Base-by-base conservation (phyloP, 139 green algal genomes). In the Chlamydomonas incerta region DNA sequence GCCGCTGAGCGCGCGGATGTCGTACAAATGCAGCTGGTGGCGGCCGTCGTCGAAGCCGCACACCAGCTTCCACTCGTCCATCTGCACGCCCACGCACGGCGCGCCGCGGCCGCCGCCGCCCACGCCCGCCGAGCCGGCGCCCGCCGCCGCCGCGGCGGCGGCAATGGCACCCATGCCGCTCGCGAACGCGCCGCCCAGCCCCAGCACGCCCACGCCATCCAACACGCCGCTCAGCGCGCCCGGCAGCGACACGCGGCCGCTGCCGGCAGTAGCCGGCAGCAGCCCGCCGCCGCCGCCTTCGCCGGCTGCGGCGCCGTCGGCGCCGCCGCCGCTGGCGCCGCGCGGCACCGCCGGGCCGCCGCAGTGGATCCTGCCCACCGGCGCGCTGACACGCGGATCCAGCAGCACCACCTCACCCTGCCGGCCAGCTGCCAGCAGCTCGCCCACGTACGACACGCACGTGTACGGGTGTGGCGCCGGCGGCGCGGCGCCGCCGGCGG, bases 21-120 rank as follows among this genome's bases (percentile, higher is more conserved):
- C 90, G 74, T 91, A 88, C 52, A 93, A 28, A 29, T 85, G 57
- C 29, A 93, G 82, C 58, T 35, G 31, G 69, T 65, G 58, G 11
- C 77, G 35, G 13, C 82, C 77, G 60, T 83, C 72, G 21, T 76
- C 58, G 35, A 87, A 89, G 34, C 87, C 87, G 13, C 33, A 72
- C 24, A 93, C 74, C 57, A 93, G 81, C 85, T 91, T 91, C 90
- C 90, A 93, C 31, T 93, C 90, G 28, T 93, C 90, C 87, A 93
- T 74, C 70, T 91, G 87, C 24, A 91, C 84, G 14, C 90, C 90
- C 21, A 86, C 67, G 60, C 87, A 91, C 6, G n/a, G 26, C 58
- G 68, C 86, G 65, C 69, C 69, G 31, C 26, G 55, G 15, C 67
- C 67, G 18, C 80, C 52, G 17, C 80, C 34, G 57, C 68, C 80